Percentiles rank a stretch among this genome's conserved stretches.
phyloP scores from a whole-genome alignment of 148 eudicot genomes.

The Chenopodium suecicum region DNA sequence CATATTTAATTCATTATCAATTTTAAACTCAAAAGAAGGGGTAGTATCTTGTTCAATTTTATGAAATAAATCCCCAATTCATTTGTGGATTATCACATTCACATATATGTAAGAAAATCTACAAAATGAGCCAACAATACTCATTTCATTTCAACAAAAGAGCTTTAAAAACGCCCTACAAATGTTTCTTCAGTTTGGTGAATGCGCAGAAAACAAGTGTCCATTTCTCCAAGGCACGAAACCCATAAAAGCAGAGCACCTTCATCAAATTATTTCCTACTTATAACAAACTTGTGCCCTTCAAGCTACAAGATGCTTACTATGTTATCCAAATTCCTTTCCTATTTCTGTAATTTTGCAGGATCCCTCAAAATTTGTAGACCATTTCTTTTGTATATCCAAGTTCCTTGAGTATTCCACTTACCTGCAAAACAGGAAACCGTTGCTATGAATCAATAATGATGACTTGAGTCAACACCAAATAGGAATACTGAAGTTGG shows the following conservation, averaged over 20 bases:
- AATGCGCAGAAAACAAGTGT: not conserved
- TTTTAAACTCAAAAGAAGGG: too few relatives aligned
- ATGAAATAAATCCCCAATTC: too few relatives aligned
- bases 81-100: too few relatives aligned
- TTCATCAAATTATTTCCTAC: conserved; percentile 9
- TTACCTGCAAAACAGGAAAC: conserved; percentile 41
- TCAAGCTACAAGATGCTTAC: conserved; percentile 13
- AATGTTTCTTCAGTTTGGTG: not conserved
- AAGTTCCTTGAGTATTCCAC: conserved; percentile 82
- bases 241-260: not conserved
- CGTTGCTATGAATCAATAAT: not conserved
- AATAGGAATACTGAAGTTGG: not conserved
- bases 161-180: conserved; percentile 13
- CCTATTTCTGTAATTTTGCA: not conserved
- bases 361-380: conserved; percentile 62
- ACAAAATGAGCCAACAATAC: not conserved
- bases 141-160: conserved; percentile 6
- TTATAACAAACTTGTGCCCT: not conserved
- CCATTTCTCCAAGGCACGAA: not conserved
- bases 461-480: not conserved
- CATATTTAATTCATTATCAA: too few relatives aligned
- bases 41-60: too few relatives aligned
- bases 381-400: conserved; percentile 90
- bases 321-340: conserved; percentile 6
- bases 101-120: not conserved